A percentile compares a stretch with the other conserved stretches of the same genome.
Evolutionary conservation across 768 basidiomycete genomes (phyloP).

Genomic region (Leccinum variicolor): DNA sequence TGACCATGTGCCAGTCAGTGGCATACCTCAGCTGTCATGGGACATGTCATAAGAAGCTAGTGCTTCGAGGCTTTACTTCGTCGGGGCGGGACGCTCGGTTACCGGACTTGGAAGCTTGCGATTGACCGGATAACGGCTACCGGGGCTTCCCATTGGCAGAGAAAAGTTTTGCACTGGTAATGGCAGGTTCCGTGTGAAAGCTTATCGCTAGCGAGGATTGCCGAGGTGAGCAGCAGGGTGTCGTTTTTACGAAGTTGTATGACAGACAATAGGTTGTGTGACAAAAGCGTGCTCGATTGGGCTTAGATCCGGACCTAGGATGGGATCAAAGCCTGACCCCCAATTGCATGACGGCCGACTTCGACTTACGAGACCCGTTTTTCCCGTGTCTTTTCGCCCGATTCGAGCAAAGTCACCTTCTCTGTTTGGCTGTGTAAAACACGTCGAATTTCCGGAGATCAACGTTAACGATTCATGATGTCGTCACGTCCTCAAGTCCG

Average conservation of each 20-base stretch:
- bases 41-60: constrained; percentile 8
- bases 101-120: constrained; percentile 18
- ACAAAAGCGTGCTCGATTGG: constrained; percentile 6
- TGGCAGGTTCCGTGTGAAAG: neutral
- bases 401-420: constrained; percentile 14
- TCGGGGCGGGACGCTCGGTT: constrained; percentile 9
- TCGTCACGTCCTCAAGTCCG: constrained; percentile 17
- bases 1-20: neutral
- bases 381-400: constrained; percentile 33
- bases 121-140: constrained; percentile 25
- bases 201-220: neutral
- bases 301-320: constrained; percentile 15
- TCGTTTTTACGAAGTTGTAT: neutral
- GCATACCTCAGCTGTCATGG: constrained; percentile 1
- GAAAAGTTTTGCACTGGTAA: neutral
- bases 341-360: constrained; percentile 25
- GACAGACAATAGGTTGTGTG: constrained; percentile 2
- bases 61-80: constrained; percentile 16
- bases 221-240: neutral
- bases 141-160: constrained; percentile 7
- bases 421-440: constrained; percentile 21
- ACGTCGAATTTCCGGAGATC: constrained; percentile 29
- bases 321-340: constrained; percentile 22
- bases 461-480: constrained; percentile 24
- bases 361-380: constrained; percentile 36